Conservation (phyloP, 495 filamentous ascomycete genomes). For the Filosporella fistucella region DNA sequence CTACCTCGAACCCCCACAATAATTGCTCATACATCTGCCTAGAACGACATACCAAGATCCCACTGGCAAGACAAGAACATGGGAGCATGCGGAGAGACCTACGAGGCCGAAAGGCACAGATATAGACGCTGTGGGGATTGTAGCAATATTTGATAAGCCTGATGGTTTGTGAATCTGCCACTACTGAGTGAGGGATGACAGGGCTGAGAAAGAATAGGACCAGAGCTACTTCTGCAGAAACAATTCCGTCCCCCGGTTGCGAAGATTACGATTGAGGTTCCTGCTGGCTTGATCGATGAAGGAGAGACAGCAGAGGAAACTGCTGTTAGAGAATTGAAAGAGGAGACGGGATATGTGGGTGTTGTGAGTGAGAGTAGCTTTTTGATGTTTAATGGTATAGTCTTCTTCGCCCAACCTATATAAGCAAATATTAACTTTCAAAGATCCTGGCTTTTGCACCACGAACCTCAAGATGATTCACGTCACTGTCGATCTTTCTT, state of each 20-base stretch:
- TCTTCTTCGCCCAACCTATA: not conserved
- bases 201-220: constrained; percentile 32
- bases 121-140: constrained; percentile 88
- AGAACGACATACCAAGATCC: constrained; percentile 68
- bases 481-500: constrained; percentile 69
- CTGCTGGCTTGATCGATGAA: constrained; percentile 81
- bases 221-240: constrained; percentile 78
- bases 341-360: constrained; percentile 91
- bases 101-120: constrained; percentile 64
- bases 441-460: constrained; percentile 77
- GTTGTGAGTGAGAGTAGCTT: constrained; percentile 61
- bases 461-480: constrained; percentile 84
- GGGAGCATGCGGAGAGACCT: constrained; percentile 76
- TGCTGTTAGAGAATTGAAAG: constrained; percentile 83
- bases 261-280: constrained; percentile 75
- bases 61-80: constrained; percentile 61
- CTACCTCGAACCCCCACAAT: too few relatives aligned
- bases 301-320: constrained; percentile 74
- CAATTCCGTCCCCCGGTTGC: constrained; percentile 85
- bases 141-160: constrained; percentile 75
- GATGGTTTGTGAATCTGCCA: constrained; percentile 28
- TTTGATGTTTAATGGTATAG: constrained; percentile 78
- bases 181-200: not conserved
- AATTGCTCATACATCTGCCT: too few relatives aligned
- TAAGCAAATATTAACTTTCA: not conserved